Evolutionary conservation across 768 basidiomycete species (phyloP), one percentile per base, ranked within the genome.

Genomic region (Serendipita sp.): DNA sequence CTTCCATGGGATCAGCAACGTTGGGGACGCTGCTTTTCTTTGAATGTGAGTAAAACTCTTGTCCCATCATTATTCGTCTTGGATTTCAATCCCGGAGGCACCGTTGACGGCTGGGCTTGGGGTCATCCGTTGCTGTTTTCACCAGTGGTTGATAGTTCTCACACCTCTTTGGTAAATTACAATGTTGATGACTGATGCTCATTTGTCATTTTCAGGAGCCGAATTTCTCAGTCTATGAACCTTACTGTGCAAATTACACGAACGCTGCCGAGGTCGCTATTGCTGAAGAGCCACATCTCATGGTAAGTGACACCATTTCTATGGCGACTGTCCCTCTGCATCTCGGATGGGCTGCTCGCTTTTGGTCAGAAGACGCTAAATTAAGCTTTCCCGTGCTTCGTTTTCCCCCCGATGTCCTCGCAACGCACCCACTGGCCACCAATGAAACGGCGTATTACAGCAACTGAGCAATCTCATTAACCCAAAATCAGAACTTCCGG

Each of bases 201-300:
- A 66, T 47, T 11, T 24, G 51, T 56, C 63, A 51, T 51, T 5
- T 51, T 18, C 79, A 97, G 89, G 95, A 99, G 80, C 84, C 92
- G 65, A 92, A 94, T 70, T 98, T 99, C 70, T 82, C 84, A 35
- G 91, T 92, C 41, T 99, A 99, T 74, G 93, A 96, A 72, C 92
- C 95, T 7, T 99, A 96, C 74, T 98, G 93, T 75, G 91, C 89
- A 63, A 95, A 96, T 75, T 93, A 93, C 76, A 88, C 86, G 34
- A 86, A 83, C 68, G 93, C 93, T 8, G 81, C 86, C 68, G 89
- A 91, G 54, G 79, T 95, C 48, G 86, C 92, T 80, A 80, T 89
- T 38, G 81, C 83, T 66, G 89, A 94, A 71, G 90, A 93, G 74
- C 85, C 88, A 71, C 89, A 86, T 70, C 80, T 97, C 45, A 77